Base-by-base conservation (phyloP, 148 eudicot species). In the Heliamphora exappendiculata region DNA sequence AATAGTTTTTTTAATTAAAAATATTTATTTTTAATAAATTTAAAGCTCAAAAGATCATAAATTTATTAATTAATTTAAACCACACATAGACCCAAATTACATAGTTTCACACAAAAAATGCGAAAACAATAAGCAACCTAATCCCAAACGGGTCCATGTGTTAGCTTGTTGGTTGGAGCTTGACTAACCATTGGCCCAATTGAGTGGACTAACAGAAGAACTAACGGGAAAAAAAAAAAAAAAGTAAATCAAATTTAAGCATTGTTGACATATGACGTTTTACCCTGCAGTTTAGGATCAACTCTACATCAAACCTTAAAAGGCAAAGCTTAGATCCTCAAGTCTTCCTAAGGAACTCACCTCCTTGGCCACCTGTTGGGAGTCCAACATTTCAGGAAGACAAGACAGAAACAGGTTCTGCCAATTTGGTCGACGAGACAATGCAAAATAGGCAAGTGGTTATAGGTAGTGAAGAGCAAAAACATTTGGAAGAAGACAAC, bases 271-370 rank as follows among this genome's bases (percentile, higher is more conserved):
- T 72, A 63, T 57, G 47, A 55, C 42, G 26, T 37, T 73, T 19
- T 69, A 9, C 39, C 67, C n/a, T 70, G 74, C 72, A 86, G 93
- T 82, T 33, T 24, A 78, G 84, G 75, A 76, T 51, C 72, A 84
- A 73, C 50, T 41, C 80, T 24, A 19, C 76, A 59, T 19, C 77
- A 62, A 81, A 83, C 72, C 71, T 80, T 68, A 80, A 87, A 77
- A 87, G 86, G 77, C 67, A 85, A 79, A 91, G 97, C 85, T 80
- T 88, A 75, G 98, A 93, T 76, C 84, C 76, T 12, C 79, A 85
- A 58, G 94, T 88, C 79, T 78, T 89, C 44, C 49, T 83, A 60
- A 72, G 79, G 71, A 80, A 75, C 62, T 75, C 82, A 17, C 68
- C 84, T 64, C 68, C 84, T 5, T 85, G 88, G 84, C 90, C 87